Conservation (phyloP, 495 filamentous ascomycete species). For the Hypoxylon cercidicola region DNA sequence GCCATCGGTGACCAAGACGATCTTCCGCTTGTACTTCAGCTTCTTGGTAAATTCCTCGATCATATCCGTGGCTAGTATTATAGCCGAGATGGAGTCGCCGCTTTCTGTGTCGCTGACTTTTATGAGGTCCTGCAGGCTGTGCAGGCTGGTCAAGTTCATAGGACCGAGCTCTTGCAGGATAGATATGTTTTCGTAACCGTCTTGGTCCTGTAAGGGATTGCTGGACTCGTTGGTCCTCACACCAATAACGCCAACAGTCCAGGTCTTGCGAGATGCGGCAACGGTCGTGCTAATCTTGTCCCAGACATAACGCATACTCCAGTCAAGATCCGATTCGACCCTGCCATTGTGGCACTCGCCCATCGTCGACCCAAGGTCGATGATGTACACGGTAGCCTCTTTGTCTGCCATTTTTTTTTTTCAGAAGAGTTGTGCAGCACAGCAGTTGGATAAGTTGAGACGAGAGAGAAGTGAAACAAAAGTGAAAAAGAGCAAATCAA, state of each 20-base stretch:
- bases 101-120: slow-evolving; percentile 65
- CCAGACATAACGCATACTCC: slow-evolving; percentile 93
- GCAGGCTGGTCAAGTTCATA: slow-evolving; percentile 76
- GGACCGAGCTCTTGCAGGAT: slow-evolving; percentile 76
- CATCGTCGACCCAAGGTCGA: slow-evolving; percentile 90
- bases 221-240: slow-evolving; percentile 81
- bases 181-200: slow-evolving; percentile 80
- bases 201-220: slow-evolving; percentile 69
- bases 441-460: slow-evolving; percentile 1
- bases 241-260: slow-evolving; percentile 81
- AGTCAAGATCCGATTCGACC: slow-evolving; percentile 83
- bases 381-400: slow-evolving; percentile 89
- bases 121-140: slow-evolving; percentile 68
- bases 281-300: slow-evolving; percentile 91
- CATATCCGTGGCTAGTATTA: slow-evolving; percentile 87
- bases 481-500: slow-evolving; percentile 4
- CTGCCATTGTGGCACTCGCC: slow-evolving; percentile 78
- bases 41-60: slow-evolving; percentile 84
- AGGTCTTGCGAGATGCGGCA: slow-evolving; percentile 82
- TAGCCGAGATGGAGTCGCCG: slow-evolving; percentile 87
- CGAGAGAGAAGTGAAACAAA: not conserved
- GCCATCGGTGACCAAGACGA: slow-evolving; percentile 87
- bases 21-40: slow-evolving; percentile 85
- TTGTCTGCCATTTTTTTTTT: slow-evolving; percentile 97
- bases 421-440: slow-evolving; percentile 21